Evolutionary conservation across 2,329 filamentous ascomycete species (phyloP).

Genomic region (Akanthomyces muscarius): DNA sequence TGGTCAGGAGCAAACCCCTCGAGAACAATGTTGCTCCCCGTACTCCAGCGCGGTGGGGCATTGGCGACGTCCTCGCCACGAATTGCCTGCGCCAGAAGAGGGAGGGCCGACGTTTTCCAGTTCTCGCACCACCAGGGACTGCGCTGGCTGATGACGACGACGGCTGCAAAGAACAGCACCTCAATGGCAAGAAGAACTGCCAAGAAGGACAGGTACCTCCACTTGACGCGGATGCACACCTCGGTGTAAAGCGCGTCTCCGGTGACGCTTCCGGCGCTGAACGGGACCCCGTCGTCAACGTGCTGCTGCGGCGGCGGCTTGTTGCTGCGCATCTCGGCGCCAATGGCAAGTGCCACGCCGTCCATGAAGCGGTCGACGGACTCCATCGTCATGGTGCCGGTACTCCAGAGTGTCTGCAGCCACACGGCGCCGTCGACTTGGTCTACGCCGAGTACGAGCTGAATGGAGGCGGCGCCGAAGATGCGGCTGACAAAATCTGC

Average conservation of each 20-base stretch:
- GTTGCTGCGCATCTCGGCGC: background rate
- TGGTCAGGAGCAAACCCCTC: no score
- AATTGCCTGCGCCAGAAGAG: no score
- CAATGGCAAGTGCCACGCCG: background rate
- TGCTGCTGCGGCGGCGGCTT: background rate
- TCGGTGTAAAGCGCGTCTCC: background rate
- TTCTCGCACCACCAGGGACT: background rate
- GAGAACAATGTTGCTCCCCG: no score
- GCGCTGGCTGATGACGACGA: background rate
- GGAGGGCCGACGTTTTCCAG: no score
- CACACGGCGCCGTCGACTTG: background rate
- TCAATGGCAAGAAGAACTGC: background rate
- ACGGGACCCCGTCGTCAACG: background rate
- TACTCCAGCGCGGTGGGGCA: no score
- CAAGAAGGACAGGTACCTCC: background rate
- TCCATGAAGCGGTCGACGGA: background rate
- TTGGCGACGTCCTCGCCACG: no score
- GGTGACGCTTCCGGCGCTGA: background rate
- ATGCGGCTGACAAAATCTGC: background rate
- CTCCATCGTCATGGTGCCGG: background rate
- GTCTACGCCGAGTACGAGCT: background rate
- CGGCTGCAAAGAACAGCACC: background rate
- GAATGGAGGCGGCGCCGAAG: background rate
- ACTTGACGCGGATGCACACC: background rate
- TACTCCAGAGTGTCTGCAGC: background rate